Evolutionary conservation across 2,329 filamentous ascomycete species (phyloP), one percentile per base, ranked within the genome.

Genomic region (Colletotrichum aenigma): DNA sequence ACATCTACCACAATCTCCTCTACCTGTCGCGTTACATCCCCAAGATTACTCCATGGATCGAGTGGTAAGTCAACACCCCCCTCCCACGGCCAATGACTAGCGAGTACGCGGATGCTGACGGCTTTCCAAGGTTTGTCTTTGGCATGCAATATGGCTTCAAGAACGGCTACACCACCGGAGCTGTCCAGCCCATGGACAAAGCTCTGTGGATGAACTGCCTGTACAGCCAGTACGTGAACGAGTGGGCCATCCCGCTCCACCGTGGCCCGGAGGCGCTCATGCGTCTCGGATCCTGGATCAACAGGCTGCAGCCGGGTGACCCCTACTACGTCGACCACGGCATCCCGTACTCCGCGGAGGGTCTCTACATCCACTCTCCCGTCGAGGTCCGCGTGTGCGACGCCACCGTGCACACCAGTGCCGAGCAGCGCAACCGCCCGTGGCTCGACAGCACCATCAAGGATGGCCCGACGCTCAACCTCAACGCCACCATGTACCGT

Each of bases 201-300:
- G 96, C 96, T 15, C 90, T 98, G 62, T 89, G 98, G 70, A 96
- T 99, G 94, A 97, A 99, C 87, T 99, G 97, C 82, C 91, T 99
- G 9, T 99, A 98, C 88, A 96, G 94, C 26, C 97, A 99, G 83
- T 98, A 95, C 80, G 97, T 99, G 78, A 98, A 99, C 84, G 97
- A 99, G 84, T 99, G 97, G 97, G 96, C 96, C 1, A 90, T 99
- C 13, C 97, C 97, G 1, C 89, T 99, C 2, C 88, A 92, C 78
- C 93, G 94, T 79, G 97, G 97, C 0, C 96, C 96, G 18, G 96
- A 98, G 85, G 96, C 95, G 8, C 91, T 99, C 60, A 90, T 88
- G 48, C 92, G 97, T 15, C 89, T 99, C 18, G 94, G 94, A 55
- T 94, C 94, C 66, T 99, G 97, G 97, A 89, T 99, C 75, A 94